A percentile compares a stretch with the other conserved stretches of the same genome.
phyloP scores from a whole-genome alignment of 345 rosid genomes.

The Excoecaria cochinchinensis region DNA sequence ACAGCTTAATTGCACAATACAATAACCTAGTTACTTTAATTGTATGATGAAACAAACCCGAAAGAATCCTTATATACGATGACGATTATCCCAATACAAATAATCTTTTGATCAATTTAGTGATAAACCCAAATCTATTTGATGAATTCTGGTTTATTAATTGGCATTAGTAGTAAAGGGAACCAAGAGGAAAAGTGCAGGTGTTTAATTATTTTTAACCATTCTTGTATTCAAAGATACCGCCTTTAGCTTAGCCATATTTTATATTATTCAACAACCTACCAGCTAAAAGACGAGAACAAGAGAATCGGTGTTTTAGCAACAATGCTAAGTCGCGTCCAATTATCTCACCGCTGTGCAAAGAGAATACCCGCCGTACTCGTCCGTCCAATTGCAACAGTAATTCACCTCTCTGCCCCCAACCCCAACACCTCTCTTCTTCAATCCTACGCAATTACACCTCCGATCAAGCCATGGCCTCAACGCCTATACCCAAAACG shows the following conservation, averaged over 20 bases:
- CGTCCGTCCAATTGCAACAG: slow-evolving; percentile 11
- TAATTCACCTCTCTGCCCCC: slow-evolving; percentile 12
- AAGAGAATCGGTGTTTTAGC: not conserved
- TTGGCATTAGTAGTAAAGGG: too few species aligned
- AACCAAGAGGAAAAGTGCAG: too few species aligned
- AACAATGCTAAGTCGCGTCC: not conserved
- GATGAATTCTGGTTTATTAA: too few species aligned
- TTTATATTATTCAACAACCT: too few species aligned
- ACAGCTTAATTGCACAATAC: too few species aligned
- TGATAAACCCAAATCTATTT: too few species aligned
- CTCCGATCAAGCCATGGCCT: slow-evolving; percentile 91
- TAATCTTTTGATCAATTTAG: too few species aligned
- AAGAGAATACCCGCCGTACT: not conserved
- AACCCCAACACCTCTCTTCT: slow-evolving; percentile 18
- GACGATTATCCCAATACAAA: too few species aligned
- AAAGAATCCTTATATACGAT: too few species aligned
- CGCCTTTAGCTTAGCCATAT: not conserved
- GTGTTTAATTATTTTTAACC: not conserved
- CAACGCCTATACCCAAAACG: slow-evolving; percentile 73
- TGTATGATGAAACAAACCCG: too few species aligned
- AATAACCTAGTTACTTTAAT: too few species aligned
- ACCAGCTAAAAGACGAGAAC: too few species aligned
- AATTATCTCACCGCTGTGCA: not conserved
- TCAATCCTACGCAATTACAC: slow-evolving; percentile 52
- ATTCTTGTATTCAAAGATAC: not conserved